Evolutionary conservation across 2,329 filamentous ascomycete genomes (phyloP).

Genomic region (Ophiosphaerella herpotricha): DNA sequence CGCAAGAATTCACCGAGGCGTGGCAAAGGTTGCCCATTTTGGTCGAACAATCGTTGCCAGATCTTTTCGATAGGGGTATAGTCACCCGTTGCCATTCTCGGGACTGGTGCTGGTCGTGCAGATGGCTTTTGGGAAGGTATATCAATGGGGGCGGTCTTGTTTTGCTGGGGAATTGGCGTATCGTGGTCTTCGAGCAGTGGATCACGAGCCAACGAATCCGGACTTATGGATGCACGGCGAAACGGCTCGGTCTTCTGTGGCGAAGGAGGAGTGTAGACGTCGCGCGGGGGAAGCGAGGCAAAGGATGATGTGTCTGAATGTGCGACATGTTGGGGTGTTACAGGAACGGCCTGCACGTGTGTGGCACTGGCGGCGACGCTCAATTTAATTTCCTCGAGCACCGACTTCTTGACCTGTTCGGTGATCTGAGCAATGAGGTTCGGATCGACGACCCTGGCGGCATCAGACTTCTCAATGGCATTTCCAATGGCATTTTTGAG

Average conservation of each 20-base stretch:
- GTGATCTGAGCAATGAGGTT: constrained; percentile 66
- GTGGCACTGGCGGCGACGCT: constrained; percentile 38
- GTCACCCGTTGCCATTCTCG: constrained; percentile 42
- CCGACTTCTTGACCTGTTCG: constrained; percentile 57
- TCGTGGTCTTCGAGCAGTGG: constrained; percentile 39
- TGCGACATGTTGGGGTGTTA: constrained; percentile 43
- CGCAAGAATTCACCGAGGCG: constrained; percentile 72
- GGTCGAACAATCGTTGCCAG: constrained; percentile 77
- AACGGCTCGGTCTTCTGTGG: constrained; percentile 46
- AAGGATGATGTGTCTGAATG: constrained; percentile 53
- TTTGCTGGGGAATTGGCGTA: constrained; percentile 33
- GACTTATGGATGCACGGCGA: constrained; percentile 41
- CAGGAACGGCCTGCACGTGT: constrained; percentile 35
- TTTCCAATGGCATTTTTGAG: constrained; percentile 63
- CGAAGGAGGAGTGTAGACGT: constrained; percentile 62
- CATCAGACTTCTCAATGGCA: constrained; percentile 58
- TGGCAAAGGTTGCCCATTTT: constrained; percentile 67
- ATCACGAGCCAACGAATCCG: constrained; percentile 38
- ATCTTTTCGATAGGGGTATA: constrained; percentile 63
- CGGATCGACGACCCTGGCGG: constrained; percentile 59
- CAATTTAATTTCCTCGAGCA: constrained; percentile 54
- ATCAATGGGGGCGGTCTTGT: constrained; percentile 30
- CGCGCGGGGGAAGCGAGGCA: constrained; percentile 53
- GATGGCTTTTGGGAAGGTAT: constrained; percentile 26
- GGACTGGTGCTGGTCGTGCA: constrained; percentile 31